Base-by-base conservation (phyloP, 2,329 filamentous ascomycete species). In the Penicillium janthinellum region DNA sequence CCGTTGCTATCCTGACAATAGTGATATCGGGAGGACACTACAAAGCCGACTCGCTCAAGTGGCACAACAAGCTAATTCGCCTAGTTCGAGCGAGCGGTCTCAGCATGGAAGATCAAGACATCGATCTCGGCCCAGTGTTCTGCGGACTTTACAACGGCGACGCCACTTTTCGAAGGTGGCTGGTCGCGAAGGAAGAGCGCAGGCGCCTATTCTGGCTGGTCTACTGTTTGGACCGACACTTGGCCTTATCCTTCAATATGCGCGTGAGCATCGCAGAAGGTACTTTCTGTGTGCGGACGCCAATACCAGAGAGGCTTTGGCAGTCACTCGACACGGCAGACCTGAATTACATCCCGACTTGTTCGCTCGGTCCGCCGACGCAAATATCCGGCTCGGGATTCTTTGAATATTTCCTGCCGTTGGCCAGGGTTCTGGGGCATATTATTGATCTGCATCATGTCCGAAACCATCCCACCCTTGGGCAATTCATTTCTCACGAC, bases 331-430 rank as follows among this genome's bases (percentile, higher is more conserved):
- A 79, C 41, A 64, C 67, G 1, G 72, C 75, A 2, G 61, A 69
- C 8, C 56, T 67, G 0, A 60, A 65, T 6, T 70, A 70, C 10
- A 64, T 79, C 10, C 78, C 78, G 0, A 61, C 67, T 0, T 71
- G 76, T 8, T 60, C 68, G 0, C 61, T 77, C 3, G 81, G 80
- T 0, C 78, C 81, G 1, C 74, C 64, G 4, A 68, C 62, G 6
- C 63, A 64, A 17, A 61, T 74, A 37, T 75, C 77, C 0, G 81
- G 81, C 0, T 74, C 75, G 4, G 77, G 78, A 0, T 79, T 82
- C 39, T 83, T 83, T 48, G 81, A 82, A 60, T 83, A 78, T 59
- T 83, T 83, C 54, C 68, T 83, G 4, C 81, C 81, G 0, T 70
- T 83, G 1, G 82, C 82, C 77, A 73, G 75, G 0, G 79, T 82